These are phyloP conservation scores for Akanthomyces dipterigenus DNA, from an alignment of 2,329 filamentous ascomycete species.

Conservation along the genomic window DNA sequence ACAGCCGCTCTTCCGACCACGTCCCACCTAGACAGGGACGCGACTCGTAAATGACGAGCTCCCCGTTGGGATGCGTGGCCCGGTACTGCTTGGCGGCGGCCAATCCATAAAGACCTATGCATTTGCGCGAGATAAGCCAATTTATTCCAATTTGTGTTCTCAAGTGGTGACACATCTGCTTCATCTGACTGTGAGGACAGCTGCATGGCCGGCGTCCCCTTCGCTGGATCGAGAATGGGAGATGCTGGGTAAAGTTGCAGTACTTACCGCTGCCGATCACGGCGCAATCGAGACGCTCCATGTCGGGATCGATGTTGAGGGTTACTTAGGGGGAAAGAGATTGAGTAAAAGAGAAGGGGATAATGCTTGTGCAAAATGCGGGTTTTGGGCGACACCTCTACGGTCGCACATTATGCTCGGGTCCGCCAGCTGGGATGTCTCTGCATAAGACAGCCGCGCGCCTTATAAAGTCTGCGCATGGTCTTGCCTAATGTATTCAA, in stretches of 20 bases:
- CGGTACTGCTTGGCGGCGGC: slow-evolving; percentile 55
- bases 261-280: slow-evolving; percentile 47
- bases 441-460: too few relatives aligned
- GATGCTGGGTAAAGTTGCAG: slow-evolving; percentile 9
- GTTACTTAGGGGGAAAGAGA: too few relatives aligned
- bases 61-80: slow-evolving; percentile 49
- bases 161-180: not conserved
- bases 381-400: too few relatives aligned
- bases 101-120: slow-evolving; percentile 47
- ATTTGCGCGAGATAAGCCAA: not conserved
- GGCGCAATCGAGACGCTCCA: slow-evolving; percentile 41
- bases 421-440: too few relatives aligned
- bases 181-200: not conserved
- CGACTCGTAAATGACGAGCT: slow-evolving; percentile 52
- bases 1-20: slow-evolving; percentile 61
- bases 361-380: not conserved
- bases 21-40: slow-evolving; percentile 56
- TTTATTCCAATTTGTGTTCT: not conserved
- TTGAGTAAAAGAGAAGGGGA: not conserved
- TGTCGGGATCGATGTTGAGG: too few relatives aligned
- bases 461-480: too few relatives aligned
- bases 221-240: not conserved
- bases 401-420: too few relatives aligned
- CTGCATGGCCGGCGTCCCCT: not conserved
- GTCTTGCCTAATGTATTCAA: too few relatives aligned